Percentiles rank a stretch among this genome's conserved stretches.
Evolutionary conservation across 1,284 basidiomycete genomes (phyloP).

Genomic region (Cryptococcus neoformans): DNA sequence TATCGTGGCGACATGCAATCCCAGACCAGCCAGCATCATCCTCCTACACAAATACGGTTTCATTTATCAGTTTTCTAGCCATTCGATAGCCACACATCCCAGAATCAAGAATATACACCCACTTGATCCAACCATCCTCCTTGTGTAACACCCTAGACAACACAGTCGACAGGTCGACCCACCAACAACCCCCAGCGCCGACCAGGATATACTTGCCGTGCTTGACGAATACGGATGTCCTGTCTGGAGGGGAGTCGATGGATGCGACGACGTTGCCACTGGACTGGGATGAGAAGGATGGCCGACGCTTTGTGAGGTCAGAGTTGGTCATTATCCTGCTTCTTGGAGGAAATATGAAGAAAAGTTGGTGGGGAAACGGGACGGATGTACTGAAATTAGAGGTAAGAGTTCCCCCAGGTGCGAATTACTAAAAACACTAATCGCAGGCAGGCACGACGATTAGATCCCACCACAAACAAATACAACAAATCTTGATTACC

Average conservation of each 20-base stretch:
- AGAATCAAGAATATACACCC: conserved; percentile 1
- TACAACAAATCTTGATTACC: too few species aligned
- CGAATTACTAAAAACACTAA: too few species aligned
- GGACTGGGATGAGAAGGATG: conserved; percentile 25
- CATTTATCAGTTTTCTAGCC: background rate
- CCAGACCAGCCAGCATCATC: conserved; percentile 24
- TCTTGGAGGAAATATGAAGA: background rate
- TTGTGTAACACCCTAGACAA: conserved; percentile 17
- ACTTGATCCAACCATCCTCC: conserved; percentile 26
- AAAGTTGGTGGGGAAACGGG: background rate
- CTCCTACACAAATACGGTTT: background rate
- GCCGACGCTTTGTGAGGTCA: conserved; percentile 14
- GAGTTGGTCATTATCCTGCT: background rate
- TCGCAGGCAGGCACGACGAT: too few species aligned
- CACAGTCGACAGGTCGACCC: conserved; percentile 23
- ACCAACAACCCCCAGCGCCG: conserved; percentile 42
- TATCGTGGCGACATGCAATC: conserved; percentile 33
- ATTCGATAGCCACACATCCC: background rate
- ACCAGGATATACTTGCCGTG: conserved; percentile 47
- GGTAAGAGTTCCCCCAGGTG: too few species aligned
- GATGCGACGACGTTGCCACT: conserved; percentile 11
- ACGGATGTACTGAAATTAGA: too few species aligned
- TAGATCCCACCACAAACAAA: too few species aligned
- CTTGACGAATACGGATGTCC: conserved; percentile 23
- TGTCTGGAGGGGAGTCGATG: conserved; percentile 8